Percentiles rank a stretch among this genome's conserved stretches.
These are phyloP conservation scores for Theobroma cacao DNA, from an alignment of 345 rosid genomes.

Conservation along the genomic window DNA sequence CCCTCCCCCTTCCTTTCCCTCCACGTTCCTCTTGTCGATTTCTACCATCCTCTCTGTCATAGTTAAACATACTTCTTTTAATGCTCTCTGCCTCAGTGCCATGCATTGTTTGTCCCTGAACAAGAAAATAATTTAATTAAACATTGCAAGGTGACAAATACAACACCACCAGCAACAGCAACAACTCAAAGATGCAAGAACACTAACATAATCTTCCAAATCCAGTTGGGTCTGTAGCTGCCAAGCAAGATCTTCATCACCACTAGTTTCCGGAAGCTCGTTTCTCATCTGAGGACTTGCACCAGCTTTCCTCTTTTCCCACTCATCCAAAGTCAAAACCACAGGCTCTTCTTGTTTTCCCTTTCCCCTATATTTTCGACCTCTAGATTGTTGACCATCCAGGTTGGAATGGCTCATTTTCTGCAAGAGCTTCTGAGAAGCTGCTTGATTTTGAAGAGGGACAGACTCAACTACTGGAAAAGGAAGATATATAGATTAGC, in stretches of 20 bases:
- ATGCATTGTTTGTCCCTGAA: slow-evolving; percentile 43
- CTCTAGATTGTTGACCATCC: slow-evolving; percentile 36
- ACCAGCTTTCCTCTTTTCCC: slow-evolving; percentile 61
- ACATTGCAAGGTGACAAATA: slow-evolving; percentile 8
- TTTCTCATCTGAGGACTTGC: slow-evolving; percentile 28
- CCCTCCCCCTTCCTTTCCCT: slow-evolving; percentile 56
- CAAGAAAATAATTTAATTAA: slow-evolving; percentile 14
- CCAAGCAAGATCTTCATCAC: slow-evolving; percentile 81
- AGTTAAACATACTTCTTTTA: slow-evolving; percentile 72
- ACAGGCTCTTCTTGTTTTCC: slow-evolving; percentile 54
- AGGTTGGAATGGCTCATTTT: slow-evolving; percentile 60
- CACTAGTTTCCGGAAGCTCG: slow-evolving; percentile 41
- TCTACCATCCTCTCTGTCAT: slow-evolving; percentile 43
- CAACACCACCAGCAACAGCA: background rate
- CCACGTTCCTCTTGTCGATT: slow-evolving; percentile 31
- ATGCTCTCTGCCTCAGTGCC: slow-evolving; percentile 57
- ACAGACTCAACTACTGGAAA: slow-evolving; percentile 60
- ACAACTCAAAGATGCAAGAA: slow-evolving; percentile 13
- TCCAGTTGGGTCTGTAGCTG: slow-evolving; percentile 82
- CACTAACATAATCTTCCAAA: slow-evolving; percentile 67
- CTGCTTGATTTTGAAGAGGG: slow-evolving; percentile 90
- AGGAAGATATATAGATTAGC: slow-evolving; percentile 3
- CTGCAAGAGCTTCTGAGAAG: slow-evolving; percentile 81
- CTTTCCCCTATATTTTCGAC: slow-evolving; percentile 52
- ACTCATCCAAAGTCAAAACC: slow-evolving; percentile 66